Base-by-base conservation (phyloP, 495 filamentous ascomycete genomes). In the Hypoxylon crocopeplum region DNA sequence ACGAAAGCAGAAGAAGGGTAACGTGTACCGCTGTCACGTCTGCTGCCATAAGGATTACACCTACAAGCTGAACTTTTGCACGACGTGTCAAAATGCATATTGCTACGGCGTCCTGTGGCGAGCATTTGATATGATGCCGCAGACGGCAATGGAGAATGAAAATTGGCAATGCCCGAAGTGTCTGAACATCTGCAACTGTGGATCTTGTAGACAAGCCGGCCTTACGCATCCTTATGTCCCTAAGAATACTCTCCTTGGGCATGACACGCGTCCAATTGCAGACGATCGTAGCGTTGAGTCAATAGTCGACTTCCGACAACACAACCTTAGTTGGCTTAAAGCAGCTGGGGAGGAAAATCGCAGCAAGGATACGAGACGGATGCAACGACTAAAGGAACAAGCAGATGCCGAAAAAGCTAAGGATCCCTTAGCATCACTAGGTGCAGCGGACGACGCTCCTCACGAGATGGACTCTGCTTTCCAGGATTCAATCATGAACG, bases 121-220 rank as follows among this genome's bases (percentile, higher is more conserved):
- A 27, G 92, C 89, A 5, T 96, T 96, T 66, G 93, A 97, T 69
- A 79, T 91, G 57, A 86, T 88, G 78, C 94, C 94, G 0, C 83
- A 88, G 64, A 75, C 82, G 7, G 81, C 88, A 0, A 88, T 97
- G 87, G 86, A 92, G 64, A 80, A 88, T 25, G 80, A 84, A 49
- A 73, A 84, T 33, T 98, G 93, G 93, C 78, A 86, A 64, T 98
- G 94, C 62, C 94, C 94, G 0, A 90, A 86, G 52, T 98, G 94
- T 66, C 79, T 80, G 5, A 83, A 85, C 24, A 87, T 89, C 12
- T 98, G 94, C 81, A 93, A 90, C 53, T 96, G 91, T 64, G 87
- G 84, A 7, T 77, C 77, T 12, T 98, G 94, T 71, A 85, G 89
- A 19, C 76, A 73, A 33, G 56, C 59, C 12, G 69, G 69, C 0